These are phyloP conservation scores for Diaporthe sp. DNA, from an alignment of 2,329 filamentous ascomycete species.

Conservation along the genomic window DNA sequence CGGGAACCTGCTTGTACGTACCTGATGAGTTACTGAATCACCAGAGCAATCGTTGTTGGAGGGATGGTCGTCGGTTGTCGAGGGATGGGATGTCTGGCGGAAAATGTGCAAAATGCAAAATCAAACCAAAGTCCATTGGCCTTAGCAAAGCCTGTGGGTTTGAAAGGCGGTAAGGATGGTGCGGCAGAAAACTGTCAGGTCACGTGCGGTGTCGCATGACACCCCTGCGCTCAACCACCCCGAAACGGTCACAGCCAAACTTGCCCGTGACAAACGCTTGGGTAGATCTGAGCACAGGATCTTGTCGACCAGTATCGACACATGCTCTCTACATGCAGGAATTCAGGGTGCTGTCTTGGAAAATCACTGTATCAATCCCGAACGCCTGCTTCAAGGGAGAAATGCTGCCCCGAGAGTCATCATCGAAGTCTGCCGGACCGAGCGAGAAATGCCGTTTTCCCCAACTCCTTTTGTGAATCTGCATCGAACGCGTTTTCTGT, in stretches of 20 bases:
- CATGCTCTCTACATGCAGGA: not conserved
- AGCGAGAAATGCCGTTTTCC: not conserved
- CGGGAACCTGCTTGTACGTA: conserved; percentile 24
- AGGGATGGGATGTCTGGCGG: conserved; percentile 23
- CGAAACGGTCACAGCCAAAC: not conserved
- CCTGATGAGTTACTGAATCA: conserved; percentile 37
- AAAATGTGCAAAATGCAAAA: conserved; percentile 27
- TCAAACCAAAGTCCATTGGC: conserved; percentile 15
- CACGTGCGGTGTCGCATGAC: conserved; percentile 28
- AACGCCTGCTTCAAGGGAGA: not conserved
- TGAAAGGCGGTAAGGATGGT: not conserved
- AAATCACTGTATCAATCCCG: not conserved
- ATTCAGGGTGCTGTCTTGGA: not conserved
- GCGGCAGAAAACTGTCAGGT: not conserved
- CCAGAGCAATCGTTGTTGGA: conserved; percentile 36
- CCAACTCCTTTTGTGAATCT: not conserved
- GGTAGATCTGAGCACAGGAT: not conserved
- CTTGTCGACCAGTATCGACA: no score
- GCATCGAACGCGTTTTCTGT: not conserved
- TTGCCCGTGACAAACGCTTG: not conserved
- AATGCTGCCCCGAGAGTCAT: not conserved
- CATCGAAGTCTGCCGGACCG: not conserved
- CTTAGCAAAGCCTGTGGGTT: conserved; percentile 30
- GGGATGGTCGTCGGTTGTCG: conserved; percentile 36
- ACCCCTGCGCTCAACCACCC: not conserved